These are phyloP conservation scores for Lipomyces sp. DNA, from an alignment of 805 yeast genomes.

Conservation along the genomic window DNA sequence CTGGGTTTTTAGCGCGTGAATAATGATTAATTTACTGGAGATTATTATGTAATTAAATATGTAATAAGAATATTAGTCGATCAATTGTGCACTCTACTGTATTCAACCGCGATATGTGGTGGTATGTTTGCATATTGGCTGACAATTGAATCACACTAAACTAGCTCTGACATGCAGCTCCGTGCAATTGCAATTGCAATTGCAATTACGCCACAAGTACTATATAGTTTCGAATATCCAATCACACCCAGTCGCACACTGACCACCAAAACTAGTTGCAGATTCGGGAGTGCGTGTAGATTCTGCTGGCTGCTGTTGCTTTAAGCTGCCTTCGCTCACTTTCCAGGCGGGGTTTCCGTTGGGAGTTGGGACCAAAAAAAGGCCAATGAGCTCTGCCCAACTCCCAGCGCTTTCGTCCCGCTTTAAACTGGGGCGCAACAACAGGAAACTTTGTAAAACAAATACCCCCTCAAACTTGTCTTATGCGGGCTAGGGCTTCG, in stretches of 20 bases:
- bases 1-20: too few species aligned
- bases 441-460: neutral
- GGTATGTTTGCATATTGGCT: too few species aligned
- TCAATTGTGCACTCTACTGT: neutral
- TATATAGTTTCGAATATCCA: too few species aligned
- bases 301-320: neutral
- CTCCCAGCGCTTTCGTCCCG: slow-evolving; percentile 2
- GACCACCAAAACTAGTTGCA: neutral
- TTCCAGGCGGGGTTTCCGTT: neutral
- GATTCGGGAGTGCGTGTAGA: neutral
- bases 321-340: neutral
- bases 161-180: too few species aligned
- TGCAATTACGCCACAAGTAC: neutral
- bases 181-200: neutral
- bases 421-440: neutral
- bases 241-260: neutral
- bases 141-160: too few species aligned
- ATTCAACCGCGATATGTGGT: neutral
- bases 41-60: neutral
- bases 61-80: neutral
- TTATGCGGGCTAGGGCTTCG: neutral
- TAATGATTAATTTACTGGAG: neutral
- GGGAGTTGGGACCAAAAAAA: slow-evolving; percentile 2
- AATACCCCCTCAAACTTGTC: neutral
- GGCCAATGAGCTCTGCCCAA: slow-evolving; percentile 1